Base-by-base conservation (phyloP, 2,329 filamentous ascomycete genomes). In the Eurotiales sp. region DNA sequence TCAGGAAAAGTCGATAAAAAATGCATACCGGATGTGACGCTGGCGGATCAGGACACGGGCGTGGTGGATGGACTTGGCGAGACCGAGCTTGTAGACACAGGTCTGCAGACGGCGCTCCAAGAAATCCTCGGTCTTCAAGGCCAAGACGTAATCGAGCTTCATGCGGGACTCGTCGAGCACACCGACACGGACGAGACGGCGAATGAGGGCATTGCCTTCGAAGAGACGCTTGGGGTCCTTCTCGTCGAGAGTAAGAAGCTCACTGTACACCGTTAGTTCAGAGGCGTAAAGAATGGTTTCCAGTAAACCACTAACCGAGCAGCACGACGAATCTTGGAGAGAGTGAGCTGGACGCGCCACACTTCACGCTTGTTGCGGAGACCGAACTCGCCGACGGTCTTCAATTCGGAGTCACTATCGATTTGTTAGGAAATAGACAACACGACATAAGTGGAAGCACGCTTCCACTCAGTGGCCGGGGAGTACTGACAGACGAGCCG, bases 71-170 rank as follows among this genome's bases (percentile, higher is more conserved):
- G 91, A 96, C 89, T 99, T 99, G 81, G 93, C 93, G 60, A 99
- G 90, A 72, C 93, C 93, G 70, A 99, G 91, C 88, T 99, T 97
- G 88, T 96, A 97, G 77, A 99, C 93, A 72, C 92, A 96, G 70
- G 93, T 99, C 87, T 99, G 92, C 66, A 97, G 91, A 78, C 93
- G 91, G 72, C 93, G 92, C 88, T 99, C 93, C 80, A 99, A 85
- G 87, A 99, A 99, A 80, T 99, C 93, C 81, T 99, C 93, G 71
- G 95, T 88, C 85, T 96, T 95, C 58, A 99, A 87, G 80, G 93
- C 93, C 74, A 99, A 82, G 74, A 99, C 93, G 87, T 99, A 96
- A 96, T 99, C 93, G 84, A 99, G 93, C 88, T 96, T 99, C 93
- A 99, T 99, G 85, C 93, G 93, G 76, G 91, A 91, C 84, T 99